phyloP scores from a whole-genome alignment of 2,329 filamentous ascomycete genomes.

The Macroventuria anomochaeta region DNA sequence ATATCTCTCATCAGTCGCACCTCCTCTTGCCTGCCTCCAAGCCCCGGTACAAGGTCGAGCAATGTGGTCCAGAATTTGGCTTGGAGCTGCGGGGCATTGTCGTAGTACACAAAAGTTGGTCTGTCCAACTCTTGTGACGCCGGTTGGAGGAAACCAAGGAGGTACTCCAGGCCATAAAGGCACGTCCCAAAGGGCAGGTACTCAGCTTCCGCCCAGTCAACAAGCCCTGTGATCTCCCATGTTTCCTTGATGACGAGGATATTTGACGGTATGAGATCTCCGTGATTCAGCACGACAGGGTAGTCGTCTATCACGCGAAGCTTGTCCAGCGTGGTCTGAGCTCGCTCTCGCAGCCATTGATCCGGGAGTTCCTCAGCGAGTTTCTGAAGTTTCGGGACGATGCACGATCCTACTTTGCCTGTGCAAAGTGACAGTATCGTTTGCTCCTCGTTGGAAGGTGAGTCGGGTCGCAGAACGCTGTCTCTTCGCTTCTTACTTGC shows the following conservation, averaged over 20 bases:
- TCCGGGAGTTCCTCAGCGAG: constrained; percentile 37
- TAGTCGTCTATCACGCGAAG: constrained; percentile 57
- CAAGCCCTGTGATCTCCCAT: constrained; percentile 59
- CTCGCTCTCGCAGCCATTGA: constrained; percentile 24
- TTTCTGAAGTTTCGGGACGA: constrained; percentile 33
- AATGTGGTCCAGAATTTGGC: constrained; percentile 59
- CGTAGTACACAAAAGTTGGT: constrained; percentile 51
- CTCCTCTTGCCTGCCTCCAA: constrained; percentile 44
- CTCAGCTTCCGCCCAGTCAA: constrained; percentile 72
- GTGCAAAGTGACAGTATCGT: constrained; percentile 27
- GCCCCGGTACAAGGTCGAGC: constrained; percentile 42
- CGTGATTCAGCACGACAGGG: constrained; percentile 66
- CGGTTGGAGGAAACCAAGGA: constrained; percentile 58
- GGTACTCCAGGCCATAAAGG: constrained; percentile 66
- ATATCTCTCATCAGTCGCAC: constrained; percentile 57
- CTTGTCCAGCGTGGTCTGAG: constrained; percentile 15
- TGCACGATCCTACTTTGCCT: constrained; percentile 39
- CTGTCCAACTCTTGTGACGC: not conserved
- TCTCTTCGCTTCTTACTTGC: not conserved
- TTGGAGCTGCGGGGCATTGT: constrained; percentile 54
- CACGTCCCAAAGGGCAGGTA: constrained; percentile 65
- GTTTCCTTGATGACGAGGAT: constrained; percentile 59
- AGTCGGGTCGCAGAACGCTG: constrained; percentile 24
- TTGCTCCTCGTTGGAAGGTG: constrained; percentile 20
- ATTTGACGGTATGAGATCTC: constrained; percentile 65